A percentile compares a stretch with the other conserved stretches of the same genome.
Conservation (phyloP, 371 early-diverging fungal species). For the Chytridiales sp. region DNA sequence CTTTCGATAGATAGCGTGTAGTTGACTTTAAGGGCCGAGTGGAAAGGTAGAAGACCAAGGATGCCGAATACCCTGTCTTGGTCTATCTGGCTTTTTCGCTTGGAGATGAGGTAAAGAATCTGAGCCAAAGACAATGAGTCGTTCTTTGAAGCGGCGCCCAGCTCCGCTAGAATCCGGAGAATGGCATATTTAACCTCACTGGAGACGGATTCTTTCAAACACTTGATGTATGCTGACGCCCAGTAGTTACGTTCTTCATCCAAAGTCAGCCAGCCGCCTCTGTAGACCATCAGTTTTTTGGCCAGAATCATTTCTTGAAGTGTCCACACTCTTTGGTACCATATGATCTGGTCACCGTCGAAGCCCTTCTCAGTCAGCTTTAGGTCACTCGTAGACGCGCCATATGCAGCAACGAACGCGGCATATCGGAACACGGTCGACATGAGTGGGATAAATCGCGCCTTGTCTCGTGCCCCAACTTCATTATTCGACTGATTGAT, state of each 20-base stretch:
- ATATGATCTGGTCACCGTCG: too few species aligned
- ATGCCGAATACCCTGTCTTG: slow-evolving; percentile 13
- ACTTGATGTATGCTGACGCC: too few species aligned
- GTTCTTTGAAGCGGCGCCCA: background rate
- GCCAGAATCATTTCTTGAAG: slow-evolving; percentile 8
- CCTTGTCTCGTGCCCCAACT: slow-evolving; percentile 1
- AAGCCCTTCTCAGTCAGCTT: background rate
- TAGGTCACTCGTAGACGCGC: background rate
- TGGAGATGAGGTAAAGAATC: background rate
- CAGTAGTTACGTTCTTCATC: slow-evolving; percentile 1
- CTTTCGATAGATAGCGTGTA: too few species aligned
- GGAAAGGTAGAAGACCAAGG: background rate
- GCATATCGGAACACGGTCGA: background rate
- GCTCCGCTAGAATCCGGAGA: background rate
- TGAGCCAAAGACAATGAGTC: slow-evolving; percentile 1
- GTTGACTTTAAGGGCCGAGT: background rate
- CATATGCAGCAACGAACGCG: slow-evolving; percentile 5
- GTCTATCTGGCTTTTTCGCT: background rate
- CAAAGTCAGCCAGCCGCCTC: background rate
- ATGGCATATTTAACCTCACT: too few species aligned
- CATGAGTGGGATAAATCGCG: background rate
- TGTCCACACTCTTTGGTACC: slow-evolving; percentile 5
- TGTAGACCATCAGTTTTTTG: background rate
- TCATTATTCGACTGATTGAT: slow-evolving; percentile 9
- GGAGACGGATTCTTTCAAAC: too few species aligned